Percentiles rank a stretch among this genome's conserved stretches.
These are phyloP conservation scores for Trichophyton benhamiae DNA, from an alignment of 2,329 filamentous ascomycete genomes.

Conservation along the genomic window DNA sequence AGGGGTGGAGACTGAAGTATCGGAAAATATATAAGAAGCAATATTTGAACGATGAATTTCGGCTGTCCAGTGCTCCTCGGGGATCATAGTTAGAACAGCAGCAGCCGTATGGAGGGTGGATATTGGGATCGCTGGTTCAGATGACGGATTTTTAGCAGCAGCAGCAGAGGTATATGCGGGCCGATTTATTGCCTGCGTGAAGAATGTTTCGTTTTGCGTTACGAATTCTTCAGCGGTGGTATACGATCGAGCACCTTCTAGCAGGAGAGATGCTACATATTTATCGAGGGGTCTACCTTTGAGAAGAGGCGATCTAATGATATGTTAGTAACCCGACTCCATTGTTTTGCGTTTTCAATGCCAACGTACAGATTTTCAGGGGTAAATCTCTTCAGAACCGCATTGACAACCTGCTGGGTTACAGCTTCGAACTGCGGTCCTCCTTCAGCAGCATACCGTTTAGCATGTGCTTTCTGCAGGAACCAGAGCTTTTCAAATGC, in stretches of 20 bases:
- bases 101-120: slow-evolving; percentile 33
- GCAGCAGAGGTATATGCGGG: slow-evolving; percentile 17
- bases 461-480: slow-evolving; percentile 61
- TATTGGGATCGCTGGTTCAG: slow-evolving; percentile 19
- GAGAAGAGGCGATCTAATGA: slow-evolving; percentile 20
- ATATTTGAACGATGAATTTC: slow-evolving; percentile 32
- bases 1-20: slow-evolving; percentile 6
- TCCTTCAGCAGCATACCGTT: slow-evolving; percentile 34
- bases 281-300: slow-evolving; percentile 28
- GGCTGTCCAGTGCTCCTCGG: slow-evolving; percentile 29
- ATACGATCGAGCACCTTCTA: slow-evolving; percentile 10
- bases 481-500: slow-evolving; percentile 67
- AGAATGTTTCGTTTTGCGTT: slow-evolving; percentile 22
- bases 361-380: slow-evolving; percentile 22
- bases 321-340: neutral
- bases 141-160: slow-evolving; percentile 10
- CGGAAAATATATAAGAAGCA: slow-evolving; percentile 18
- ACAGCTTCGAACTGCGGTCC: slow-evolving; percentile 33
- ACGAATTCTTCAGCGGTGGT: slow-evolving; percentile 14
- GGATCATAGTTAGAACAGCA: slow-evolving; percentile 33
- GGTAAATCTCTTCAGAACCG: slow-evolving; percentile 17
- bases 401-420: slow-evolving; percentile 24
- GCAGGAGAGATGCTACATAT: slow-evolving; percentile 43
- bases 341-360: neutral
- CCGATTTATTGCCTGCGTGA: slow-evolving; percentile 29